Base-by-base conservation (phyloP, 352 stramenopile species). In the Phytophthora constricta region DNA sequence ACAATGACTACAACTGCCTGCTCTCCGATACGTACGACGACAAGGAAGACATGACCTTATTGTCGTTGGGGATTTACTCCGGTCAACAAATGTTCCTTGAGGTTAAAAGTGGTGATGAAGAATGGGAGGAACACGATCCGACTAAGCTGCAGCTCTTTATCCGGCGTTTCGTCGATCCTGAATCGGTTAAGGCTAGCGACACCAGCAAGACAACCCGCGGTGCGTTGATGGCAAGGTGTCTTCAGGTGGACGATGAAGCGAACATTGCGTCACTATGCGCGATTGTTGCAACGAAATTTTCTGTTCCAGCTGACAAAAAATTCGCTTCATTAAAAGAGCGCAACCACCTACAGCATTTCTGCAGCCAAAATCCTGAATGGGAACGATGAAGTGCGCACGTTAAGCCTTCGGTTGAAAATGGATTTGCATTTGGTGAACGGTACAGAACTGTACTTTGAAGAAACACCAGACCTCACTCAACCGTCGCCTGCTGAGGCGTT, bases 1-100 rank as follows among this genome's bases (percentile, higher is more conserved):
- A 92, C 68, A 93, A 90, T 43, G 84, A 93, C 33, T 95, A 95
- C 65, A 92, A 82, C 22, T 81, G 77, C 17, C 49, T 92, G 27
- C 58, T 92, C 3, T 87, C 72, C 0, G 84, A 93, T 28, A 84
- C 83, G 9, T 93, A 85, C 57, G 77, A 83, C 45, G 72, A 73
- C 17, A 76, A 80, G 42, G 79, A 92, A 28, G 65, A 86, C 23
- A 79, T 79, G 65, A 80, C 80, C 0, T 68, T 93, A 14, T 70
- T 72, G 19, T 73, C 83, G 7, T 46, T 93, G 41, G 75, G 84
- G 23, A 77, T 95, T 42, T 95, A 90, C 56, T 64, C 75, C n/a
- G 83, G 84, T 11, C 83, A 91, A 39, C 82, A 90, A 47, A 71
- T 95, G 28, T 92, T 86, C 49, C 68, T 95, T 1, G 87, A 95